These are phyloP conservation scores for Piper betle DNA, from an alignment of 164 flowering plant genomes.

Conservation along the genomic window DNA sequence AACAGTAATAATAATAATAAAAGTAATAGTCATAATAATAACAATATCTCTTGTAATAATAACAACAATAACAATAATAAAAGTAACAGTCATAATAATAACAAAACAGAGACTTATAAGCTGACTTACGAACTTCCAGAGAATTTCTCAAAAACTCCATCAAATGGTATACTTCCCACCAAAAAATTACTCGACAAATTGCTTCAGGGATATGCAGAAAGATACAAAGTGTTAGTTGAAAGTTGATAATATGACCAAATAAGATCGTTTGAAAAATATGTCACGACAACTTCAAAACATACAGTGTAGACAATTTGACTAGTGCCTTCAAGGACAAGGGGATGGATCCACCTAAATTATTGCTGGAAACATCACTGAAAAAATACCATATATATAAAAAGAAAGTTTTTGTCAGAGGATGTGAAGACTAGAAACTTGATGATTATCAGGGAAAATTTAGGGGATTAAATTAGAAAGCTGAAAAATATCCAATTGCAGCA, in stretches of 20 bases:
- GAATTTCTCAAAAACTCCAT: slow-evolving; percentile 54
- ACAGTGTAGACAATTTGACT: slow-evolving; percentile 53
- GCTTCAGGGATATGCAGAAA: slow-evolving; percentile 30
- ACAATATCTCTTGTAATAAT: too few relatives aligned
- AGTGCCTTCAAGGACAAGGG: slow-evolving; percentile 74
- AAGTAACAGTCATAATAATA: too few relatives aligned
- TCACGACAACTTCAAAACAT: slow-evolving; percentile 15
- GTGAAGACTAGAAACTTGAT: neutral
- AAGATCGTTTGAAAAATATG: neutral
- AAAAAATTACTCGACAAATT: slow-evolving; percentile 82
- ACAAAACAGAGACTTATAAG: too few relatives aligned
- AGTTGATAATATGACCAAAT: neutral
- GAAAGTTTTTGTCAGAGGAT: neutral
- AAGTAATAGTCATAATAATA: too few relatives aligned
- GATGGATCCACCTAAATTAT: slow-evolving; percentile 69
- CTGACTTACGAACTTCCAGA: slow-evolving; percentile 61
- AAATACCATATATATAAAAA: neutral
- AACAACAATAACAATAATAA: too few relatives aligned
- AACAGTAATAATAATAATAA: too few relatives aligned
- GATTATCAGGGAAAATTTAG: neutral
- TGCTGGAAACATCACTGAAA: slow-evolving; percentile 84
- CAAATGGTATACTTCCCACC: slow-evolving; percentile 68
- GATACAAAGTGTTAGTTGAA: neutral
- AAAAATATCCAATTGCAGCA: neutral
- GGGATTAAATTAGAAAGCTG: neutral